Evolutionary conservation across 352 stramenopile genomes (phyloP), one percentile per base, ranked within the genome.

Genomic region (Globisporangium echinulatum): DNA sequence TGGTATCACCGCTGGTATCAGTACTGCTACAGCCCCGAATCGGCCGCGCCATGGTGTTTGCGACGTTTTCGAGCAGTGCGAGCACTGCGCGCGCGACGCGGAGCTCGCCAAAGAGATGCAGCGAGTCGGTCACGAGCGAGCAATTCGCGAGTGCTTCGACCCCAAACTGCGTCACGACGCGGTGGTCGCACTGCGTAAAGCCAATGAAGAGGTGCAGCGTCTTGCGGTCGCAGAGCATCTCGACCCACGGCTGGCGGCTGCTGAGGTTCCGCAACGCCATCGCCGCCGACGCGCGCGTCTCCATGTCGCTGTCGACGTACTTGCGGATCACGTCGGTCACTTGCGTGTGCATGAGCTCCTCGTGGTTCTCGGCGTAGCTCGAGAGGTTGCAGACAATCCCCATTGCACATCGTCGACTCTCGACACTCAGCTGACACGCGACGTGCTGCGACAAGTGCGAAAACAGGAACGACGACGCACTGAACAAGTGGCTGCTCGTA

Each of bases 201-300:
- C 53, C 37, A 43, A 91, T 72, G 13, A 91, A 47, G 39, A 93
- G 67, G 7, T 75, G 66, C 49, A 93, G 59, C 4, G 74, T 88
- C 44, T 87, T 84, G 1, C 84, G 74, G 36, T 90, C 80, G 42
- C 84, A 91, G 3, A 93, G 67, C 76, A 93, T 79, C 60, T 93
- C 84, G 9, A 90, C 84, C 77, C 81, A 91, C 4, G 76, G 77
- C 49, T 88, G 76, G 14, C 69, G 69, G 25, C 79, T 87, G 51
- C 78, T 93, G 19, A 93, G 60, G 55, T 93, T 93, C 8, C 78
- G 73, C 5, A 93, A 63, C 0, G 78, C 79, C 76, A 93, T 93
- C 2, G 79, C 73, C 1, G 77, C 84, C 0, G 80, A 90, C 7
- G 77, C 79, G 7, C 76, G 74, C n/a, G 72, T 77, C 60, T 93